Evolutionary conservation across 2,329 filamentous ascomycete genomes (phyloP).

Genomic region (Microdochium paspali): DNA sequence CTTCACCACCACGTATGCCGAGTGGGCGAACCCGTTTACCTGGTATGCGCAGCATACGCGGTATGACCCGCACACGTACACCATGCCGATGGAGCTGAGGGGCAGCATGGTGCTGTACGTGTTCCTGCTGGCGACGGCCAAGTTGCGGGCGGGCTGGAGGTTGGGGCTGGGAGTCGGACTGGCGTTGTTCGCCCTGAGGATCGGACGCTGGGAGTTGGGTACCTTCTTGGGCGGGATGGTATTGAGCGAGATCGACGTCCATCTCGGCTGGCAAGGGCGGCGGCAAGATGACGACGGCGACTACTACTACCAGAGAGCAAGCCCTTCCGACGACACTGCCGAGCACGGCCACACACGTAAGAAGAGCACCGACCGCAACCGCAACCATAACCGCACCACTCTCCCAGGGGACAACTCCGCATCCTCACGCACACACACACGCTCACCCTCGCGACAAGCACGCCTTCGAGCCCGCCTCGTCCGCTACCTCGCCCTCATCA

Average conservation of each 20-base stretch:
- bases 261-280: neutral
- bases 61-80: conserved; percentile 30
- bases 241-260: conserved; percentile 26
- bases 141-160: conserved; percentile 23
- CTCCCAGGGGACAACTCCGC: no score
- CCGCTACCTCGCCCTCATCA: conserved; percentile 18
- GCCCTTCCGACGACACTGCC: conserved; percentile 9
- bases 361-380: neutral
- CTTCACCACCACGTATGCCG: conserved; percentile 24
- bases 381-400: neutral
- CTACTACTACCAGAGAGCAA: no score
- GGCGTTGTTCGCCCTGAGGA: conserved; percentile 20
- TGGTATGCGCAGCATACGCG: conserved; percentile 27
- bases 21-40: conserved; percentile 31
- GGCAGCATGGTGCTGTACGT: conserved; percentile 30
- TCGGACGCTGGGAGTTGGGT: conserved; percentile 30
- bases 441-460: conserved; percentile 3
- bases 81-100: conserved; percentile 30
- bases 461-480: conserved; percentile 3
- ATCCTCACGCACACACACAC: conserved; percentile 8
- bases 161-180: conserved; percentile 17
- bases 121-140: conserved; percentile 27
- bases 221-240: conserved; percentile 26
- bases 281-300: neutral
- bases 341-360: neutral